Evolutionary conservation across 2,329 filamentous ascomycete genomes (phyloP).

Genomic region (Aspergillus fischeri): DNA sequence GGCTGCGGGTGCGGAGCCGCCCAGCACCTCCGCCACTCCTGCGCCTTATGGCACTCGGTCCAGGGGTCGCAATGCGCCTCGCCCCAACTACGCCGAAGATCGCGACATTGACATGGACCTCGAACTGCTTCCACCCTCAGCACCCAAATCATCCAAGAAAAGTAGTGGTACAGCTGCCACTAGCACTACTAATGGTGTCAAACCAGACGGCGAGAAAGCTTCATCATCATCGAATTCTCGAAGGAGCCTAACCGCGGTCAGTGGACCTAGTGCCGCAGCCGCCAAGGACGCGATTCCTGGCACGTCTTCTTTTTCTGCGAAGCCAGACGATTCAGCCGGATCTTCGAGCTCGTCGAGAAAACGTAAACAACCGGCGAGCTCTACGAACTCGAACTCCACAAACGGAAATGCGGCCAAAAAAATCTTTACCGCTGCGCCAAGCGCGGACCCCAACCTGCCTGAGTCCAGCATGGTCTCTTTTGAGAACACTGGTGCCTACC

Average conservation of each 20-base stretch:
- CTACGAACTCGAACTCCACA: conserved; percentile 30
- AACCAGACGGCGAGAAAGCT: conserved; percentile 35
- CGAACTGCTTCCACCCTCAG: conserved; percentile 49
- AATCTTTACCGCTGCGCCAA: conserved; percentile 34
- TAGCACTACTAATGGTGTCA: conserved; percentile 29
- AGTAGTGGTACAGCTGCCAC: conserved; percentile 21
- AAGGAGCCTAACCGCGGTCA: conserved; percentile 35
- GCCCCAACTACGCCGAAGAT: conserved; percentile 94
- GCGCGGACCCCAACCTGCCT: conserved; percentile 27
- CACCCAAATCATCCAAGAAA: conserved; percentile 30
- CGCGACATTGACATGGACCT: conserved; percentile 87
- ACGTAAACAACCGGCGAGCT: conserved; percentile 66
- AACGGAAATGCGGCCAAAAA: conserved; percentile 31
- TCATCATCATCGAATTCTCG: conserved; percentile 36
- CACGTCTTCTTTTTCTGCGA: conserved; percentile 56
- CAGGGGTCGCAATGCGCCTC: conserved; percentile 76
- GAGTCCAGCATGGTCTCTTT: conserved; percentile 90
- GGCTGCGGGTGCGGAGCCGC: conserved; percentile 30
- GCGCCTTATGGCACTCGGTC: conserved; percentile 89
- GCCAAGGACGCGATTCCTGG: conserved; percentile 52
- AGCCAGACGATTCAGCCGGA: conserved; percentile 39
- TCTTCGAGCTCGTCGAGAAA: conserved; percentile 64
- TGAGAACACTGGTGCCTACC: conserved; percentile 62
- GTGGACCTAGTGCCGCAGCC: conserved; percentile 24
- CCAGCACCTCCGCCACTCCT: conserved; percentile 48